Conservation (phyloP, 495 filamentous ascomycete genomes). For the Aspergillus campestris region DNA sequence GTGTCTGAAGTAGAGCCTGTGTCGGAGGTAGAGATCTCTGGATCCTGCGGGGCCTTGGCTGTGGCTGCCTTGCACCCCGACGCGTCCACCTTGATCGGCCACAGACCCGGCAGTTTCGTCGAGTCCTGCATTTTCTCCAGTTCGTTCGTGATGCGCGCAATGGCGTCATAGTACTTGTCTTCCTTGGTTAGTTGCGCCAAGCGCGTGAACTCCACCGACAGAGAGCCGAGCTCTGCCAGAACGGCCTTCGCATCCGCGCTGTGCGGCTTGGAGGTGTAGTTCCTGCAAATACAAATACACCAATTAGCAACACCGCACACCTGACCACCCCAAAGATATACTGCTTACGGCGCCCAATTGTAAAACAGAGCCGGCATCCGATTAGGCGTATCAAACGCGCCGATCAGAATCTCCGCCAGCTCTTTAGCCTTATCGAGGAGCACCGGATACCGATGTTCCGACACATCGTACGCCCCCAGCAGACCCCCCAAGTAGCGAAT, state of each 20-base stretch:
- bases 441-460: slow-evolving; percentile 54
- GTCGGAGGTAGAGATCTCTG: background rate
- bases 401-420: slow-evolving; percentile 81
- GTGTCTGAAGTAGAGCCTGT: background rate
- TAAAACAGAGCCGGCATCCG: slow-evolving; percentile 89
- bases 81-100: slow-evolving; percentile 74
- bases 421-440: slow-evolving; percentile 83
- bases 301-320: slow-evolving; percentile 5
- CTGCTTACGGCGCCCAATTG: slow-evolving; percentile 65
- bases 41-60: background rate
- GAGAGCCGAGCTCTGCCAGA: slow-evolving; percentile 79
- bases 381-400: slow-evolving; percentile 93
- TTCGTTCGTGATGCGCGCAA: slow-evolving; percentile 84
- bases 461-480: slow-evolving; percentile 74
- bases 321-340: background rate
- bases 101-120: slow-evolving; percentile 74
- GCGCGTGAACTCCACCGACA: slow-evolving; percentile 92
- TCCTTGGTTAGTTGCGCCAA: slow-evolving; percentile 85
- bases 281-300: slow-evolving; percentile 16
- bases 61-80: slow-evolving; percentile 48
- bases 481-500: slow-evolving; percentile 83
- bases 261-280: slow-evolving; percentile 54
- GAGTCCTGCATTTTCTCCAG: slow-evolving; percentile 69
- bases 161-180: slow-evolving; percentile 86
- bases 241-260: slow-evolving; percentile 54